These are phyloP conservation scores for Wickerhamomyces sp. DNA, from an alignment of 1,139 yeast genomes.

Conservation along the genomic window DNA sequence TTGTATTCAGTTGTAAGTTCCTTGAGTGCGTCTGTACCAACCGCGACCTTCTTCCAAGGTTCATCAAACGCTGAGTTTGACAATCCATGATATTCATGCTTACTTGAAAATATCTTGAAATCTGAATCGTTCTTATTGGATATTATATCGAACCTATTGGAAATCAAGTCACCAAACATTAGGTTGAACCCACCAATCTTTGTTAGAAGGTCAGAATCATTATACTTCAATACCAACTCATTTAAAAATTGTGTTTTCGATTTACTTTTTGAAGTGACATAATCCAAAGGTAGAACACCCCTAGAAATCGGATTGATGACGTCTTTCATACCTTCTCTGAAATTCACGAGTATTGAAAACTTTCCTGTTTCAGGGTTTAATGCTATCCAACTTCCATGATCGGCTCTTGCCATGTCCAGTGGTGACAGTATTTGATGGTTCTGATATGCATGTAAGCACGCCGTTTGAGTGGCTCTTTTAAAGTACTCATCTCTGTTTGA, in stretches of 20 bases:
- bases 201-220: conserved; percentile 31
- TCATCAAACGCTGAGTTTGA: conserved; percentile 58
- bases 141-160: conserved; percentile 41
- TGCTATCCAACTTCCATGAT: conserved; percentile 93
- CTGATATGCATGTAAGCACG: conserved; percentile 42
- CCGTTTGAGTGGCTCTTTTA: conserved; percentile 63
- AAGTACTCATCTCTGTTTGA: conserved; percentile 87
- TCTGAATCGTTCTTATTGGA: conserved; percentile 34
- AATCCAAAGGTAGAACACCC: conserved; percentile 64
- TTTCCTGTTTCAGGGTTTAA: conserved; percentile 51
- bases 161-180: conserved; percentile 57
- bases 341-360: conserved; percentile 73
- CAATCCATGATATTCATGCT: conserved; percentile 41
- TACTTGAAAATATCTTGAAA: conserved; percentile 31
- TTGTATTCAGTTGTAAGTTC: conserved; percentile 33
- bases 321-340: conserved; percentile 38
- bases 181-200: conserved; percentile 82
- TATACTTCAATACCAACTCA: conserved; percentile 29
- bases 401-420: conserved; percentile 64
- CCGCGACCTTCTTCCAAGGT: conserved; percentile 70
- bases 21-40: conserved; percentile 45
- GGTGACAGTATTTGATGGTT: conserved; percentile 54
- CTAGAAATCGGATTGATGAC: conserved; percentile 45
- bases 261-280: conserved; percentile 36
- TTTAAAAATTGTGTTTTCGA: conserved; percentile 44